A percentile compares a stretch with the other conserved stretches of the same genome.
These are phyloP conservation scores for Polyporus tsugae DNA, from an alignment of 1,284 basidiomycete species.

Conservation along the genomic window DNA sequence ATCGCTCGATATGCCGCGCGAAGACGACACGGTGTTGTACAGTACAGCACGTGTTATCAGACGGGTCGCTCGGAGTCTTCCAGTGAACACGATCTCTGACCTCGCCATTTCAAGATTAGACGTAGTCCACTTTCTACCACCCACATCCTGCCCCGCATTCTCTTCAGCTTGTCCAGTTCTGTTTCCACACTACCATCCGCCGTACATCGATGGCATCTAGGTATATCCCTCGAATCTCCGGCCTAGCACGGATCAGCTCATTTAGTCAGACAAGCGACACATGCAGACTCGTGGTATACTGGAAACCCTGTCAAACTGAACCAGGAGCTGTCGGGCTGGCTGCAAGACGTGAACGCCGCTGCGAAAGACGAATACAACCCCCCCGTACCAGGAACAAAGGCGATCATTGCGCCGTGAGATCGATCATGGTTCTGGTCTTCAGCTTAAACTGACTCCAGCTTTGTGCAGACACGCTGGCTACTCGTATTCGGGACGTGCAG, in stretches of 20 bases:
- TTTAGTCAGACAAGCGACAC: conserved; percentile 68
- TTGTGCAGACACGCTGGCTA: conserved; percentile 91
- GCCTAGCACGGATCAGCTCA: neutral
- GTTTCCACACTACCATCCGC: neutral
- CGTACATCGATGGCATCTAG: conserved; percentile 1
- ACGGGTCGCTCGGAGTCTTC: conserved; percentile 10
- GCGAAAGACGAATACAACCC: conserved; percentile 54
- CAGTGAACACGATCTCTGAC: conserved; percentile 14
- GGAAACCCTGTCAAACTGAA: conserved; percentile 63
- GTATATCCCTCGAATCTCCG: neutral
- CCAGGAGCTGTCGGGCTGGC: conserved; percentile 70
- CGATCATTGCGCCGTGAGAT: conserved; percentile 94
- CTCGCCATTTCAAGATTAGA: conserved; percentile 12
- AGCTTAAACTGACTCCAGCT: conserved; percentile 20
- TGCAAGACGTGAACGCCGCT: conserved; percentile 65
- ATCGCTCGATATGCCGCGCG: neutral
- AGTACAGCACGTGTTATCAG: conserved; percentile 16
- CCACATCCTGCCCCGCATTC: neutral
- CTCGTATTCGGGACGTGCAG: conserved; percentile 91
- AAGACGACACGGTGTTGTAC: neutral
- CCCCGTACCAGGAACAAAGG: conserved; percentile 84
- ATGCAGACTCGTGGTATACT: conserved; percentile 94
- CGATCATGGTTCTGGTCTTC: conserved; percentile 9
- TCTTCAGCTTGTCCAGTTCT: neutral
- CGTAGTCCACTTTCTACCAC: neutral